Evolutionary conservation across 164 flowering plant genomes (phyloP).

Genomic region (Saururus chinensis): DNA sequence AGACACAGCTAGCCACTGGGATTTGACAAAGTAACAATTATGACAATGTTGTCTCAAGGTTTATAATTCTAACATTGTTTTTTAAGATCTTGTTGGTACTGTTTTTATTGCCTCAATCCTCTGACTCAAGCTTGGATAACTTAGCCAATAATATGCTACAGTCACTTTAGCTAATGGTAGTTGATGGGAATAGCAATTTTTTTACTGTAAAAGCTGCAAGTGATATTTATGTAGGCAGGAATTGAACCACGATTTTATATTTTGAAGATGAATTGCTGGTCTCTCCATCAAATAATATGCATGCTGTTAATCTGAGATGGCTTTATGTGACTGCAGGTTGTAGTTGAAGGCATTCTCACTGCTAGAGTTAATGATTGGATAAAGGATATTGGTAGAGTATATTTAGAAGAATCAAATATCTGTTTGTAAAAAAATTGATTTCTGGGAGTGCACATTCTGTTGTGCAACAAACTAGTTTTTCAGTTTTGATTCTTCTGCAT

Average conservation of each 20-base stretch:
- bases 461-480: slow-evolving; percentile 87
- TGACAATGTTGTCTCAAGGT: too few relatives aligned
- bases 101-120: too few relatives aligned
- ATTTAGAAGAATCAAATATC: slow-evolving; percentile 65
- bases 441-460: slow-evolving; percentile 91
- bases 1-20: too few relatives aligned
- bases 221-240: slow-evolving; percentile 78
- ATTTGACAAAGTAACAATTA: too few relatives aligned
- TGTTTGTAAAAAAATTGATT: slow-evolving; percentile 94
- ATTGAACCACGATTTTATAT: slow-evolving; percentile 85
- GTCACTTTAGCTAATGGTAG: slow-evolving; percentile 82
- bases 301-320: slow-evolving; percentile 89
- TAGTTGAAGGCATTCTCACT: slow-evolving; percentile 88
- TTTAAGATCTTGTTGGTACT: too few relatives aligned
- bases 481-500: slow-evolving; percentile 70
- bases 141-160: slow-evolving; percentile 79
- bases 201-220: slow-evolving; percentile 84
- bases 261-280: slow-evolving; percentile 65
- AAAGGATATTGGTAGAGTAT: slow-evolving; percentile 81
- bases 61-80: too few relatives aligned
- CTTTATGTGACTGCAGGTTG: slow-evolving; percentile 73
- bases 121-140: slow-evolving; percentile 80
- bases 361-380: slow-evolving; percentile 79
- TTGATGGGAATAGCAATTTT: slow-evolving; percentile 49
- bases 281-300: slow-evolving; percentile 83